Base-by-base conservation (phyloP, 352 stramenopile species). In the Pythium utonaiense region DNA sequence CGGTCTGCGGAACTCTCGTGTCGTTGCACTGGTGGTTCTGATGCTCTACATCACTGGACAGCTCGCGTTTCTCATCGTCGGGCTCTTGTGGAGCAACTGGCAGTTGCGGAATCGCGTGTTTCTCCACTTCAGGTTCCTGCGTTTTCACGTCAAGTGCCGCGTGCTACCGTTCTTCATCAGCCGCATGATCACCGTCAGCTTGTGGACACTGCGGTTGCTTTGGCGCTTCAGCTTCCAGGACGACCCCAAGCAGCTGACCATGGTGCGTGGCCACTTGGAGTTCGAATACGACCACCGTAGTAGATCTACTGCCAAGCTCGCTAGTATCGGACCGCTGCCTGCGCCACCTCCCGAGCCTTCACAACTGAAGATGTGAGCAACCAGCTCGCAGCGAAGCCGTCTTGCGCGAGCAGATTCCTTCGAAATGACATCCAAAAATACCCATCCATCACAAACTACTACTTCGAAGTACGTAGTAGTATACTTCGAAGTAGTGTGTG, bases 211-310 rank as follows among this genome's bases (percentile, higher is more conserved):
- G 6, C 64, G 64, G 6, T 49, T 64, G 1, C 25, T 67, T 17
- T 71, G 64, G 64, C 53, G 64, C 14, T 24, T 60, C 1, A 40
- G 12, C 33, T 62, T 5, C 19, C 40, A 41, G 22, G 25, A 17
- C 3, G 24, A 56, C 27, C 24, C 28, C 8, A 40, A 47, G 28
- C 38, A 52, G 25, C 53, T 71, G n/a, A 16, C 64, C n/a, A 21
- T 71, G 16, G 6, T 67, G 16, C 58, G 62, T 24, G 64, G 64
- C 49, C 59, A 57, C 22, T 58, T 71, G 7, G 53, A 68, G 49
- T 56, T 60, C 45, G 65, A 62, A 25, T 50, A 57, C 19, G 53
- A 60, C 21, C 38, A 30, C n/a, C n/a, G n/a, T n/a, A n/a, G n/a
- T n/a, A n/a, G n/a, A n/a, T n/a, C n/a, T n/a, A n/a, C n/a, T n/a